Evolutionary conservation across 2,329 filamentous ascomycete species (phyloP), one percentile per base, ranked within the genome.

Genomic region (Trichoderma atrobrunneum): DNA sequence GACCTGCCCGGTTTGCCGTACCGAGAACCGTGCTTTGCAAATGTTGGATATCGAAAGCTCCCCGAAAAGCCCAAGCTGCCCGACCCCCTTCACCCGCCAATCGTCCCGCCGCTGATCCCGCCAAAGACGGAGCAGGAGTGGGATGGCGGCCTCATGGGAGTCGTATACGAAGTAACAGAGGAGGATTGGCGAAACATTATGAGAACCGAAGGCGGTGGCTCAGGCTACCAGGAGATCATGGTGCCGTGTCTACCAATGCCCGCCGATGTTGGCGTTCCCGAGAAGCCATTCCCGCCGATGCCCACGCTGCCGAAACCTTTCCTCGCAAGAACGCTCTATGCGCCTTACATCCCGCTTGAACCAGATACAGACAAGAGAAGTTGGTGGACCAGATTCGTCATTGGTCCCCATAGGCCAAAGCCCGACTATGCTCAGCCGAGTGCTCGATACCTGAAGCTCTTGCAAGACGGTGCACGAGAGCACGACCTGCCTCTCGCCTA

Each of bases 121-220:
- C 77, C 66, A 32, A 71, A 74, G 24, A 71, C 75, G 1, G 74
- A 76, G 18, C 74, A 75, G 8, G 73, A 76, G 36, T 97, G 94
- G 94, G 84, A 90, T 74, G 95, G 94, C 78, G 93, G 93, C 5
- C 87, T 99, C 2, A 89, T 98, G 54, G 96, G 96, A 28, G 94
- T 97, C 18, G 96, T 98, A 5, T 99, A 99, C 83, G 95, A 98
- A 83, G 93, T 98, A 34, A 97, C 94, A 1, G 84, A 87, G 21
- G 81, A 87, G 57, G 96, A 99, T 83, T 99, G 93, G 79, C 87
- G 90, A 7, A 92, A 89, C 73, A 97, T 99, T 76, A 91, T 98
- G 73, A 91, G 91, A 6, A 98, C 95, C 6, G 96, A 99, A 80
- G 95, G 95, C 66, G 95, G 93, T 36, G 95, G 95, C 21, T 83